These are phyloP conservation scores for Ceratobasidium sp. DNA, from an alignment of 1,284 basidiomycete species.

Conservation along the genomic window DNA sequence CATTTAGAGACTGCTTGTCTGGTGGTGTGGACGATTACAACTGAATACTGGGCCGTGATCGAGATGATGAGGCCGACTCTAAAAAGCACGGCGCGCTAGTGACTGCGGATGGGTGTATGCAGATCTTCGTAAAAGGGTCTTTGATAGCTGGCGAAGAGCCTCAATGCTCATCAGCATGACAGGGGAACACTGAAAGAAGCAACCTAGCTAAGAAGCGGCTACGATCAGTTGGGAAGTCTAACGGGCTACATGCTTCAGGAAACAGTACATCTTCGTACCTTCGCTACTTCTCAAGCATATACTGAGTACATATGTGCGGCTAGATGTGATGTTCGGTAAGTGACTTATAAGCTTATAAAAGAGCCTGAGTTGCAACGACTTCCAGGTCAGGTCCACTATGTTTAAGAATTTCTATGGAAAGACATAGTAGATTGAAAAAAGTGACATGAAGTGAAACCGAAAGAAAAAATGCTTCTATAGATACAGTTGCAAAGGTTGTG, in stretches of 20 bases:
- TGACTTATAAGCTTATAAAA: no score
- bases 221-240: no score
- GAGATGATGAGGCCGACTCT: constrained; percentile 19
- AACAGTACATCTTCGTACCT: no score
- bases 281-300: no score
- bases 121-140: constrained; percentile 4
- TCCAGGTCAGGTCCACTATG: no score
- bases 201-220: background rate
- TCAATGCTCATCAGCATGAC: background rate
- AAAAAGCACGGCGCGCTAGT: background rate
- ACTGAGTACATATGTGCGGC: no score
- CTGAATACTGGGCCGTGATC: constrained; percentile 15
- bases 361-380: no score
- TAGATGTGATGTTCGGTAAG: no score
- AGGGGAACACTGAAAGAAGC: background rate
- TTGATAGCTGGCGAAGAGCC: background rate
- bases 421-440: background rate
- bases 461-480: constrained; percentile 2
- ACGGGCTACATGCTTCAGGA: no score
- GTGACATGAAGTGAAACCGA: background rate
- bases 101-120: constrained; percentile 13
- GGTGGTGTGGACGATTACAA: background rate
- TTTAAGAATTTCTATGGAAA: no score
- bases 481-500: background rate
- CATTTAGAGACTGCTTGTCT: background rate